These are phyloP conservation scores for Pseudozyma sp. DNA, from an alignment of 1,284 basidiomycete species.

Conservation along the genomic window DNA sequence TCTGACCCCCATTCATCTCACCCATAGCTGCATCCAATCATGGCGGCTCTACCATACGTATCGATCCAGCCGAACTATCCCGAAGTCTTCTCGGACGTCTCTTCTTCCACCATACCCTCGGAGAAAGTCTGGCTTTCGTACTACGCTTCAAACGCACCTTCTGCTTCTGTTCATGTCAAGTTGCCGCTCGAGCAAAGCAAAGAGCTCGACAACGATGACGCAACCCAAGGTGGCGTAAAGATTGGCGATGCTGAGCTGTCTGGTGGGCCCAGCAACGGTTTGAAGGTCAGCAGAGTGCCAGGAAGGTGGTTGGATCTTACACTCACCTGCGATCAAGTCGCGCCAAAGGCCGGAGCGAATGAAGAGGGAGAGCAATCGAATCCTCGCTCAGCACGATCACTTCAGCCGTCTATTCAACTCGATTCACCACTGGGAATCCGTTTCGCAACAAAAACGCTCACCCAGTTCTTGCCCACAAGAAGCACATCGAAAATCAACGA, in stretches of 20 bases:
- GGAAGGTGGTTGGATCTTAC: conserved; percentile 37
- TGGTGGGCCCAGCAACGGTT: conserved; percentile 22
- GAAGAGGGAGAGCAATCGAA: neutral
- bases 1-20: neutral
- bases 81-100: conserved; percentile 75
- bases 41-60: conserved; percentile 67
- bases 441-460: conserved; percentile 21
- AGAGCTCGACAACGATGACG: conserved; percentile 38
- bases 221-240: conserved; percentile 55
- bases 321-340: conserved; percentile 3
- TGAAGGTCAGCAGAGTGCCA: conserved; percentile 26
- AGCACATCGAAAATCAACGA: conserved; percentile 43
- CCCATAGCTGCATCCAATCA: neutral
- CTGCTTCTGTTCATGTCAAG: conserved; percentile 45
- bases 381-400: conserved; percentile 23
- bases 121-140: conserved; percentile 81
- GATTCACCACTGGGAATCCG: conserved; percentile 24
- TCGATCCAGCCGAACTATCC: conserved; percentile 77
- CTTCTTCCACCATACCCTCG: conserved; percentile 72
- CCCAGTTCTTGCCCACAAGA: conserved; percentile 21
- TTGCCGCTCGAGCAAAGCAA: conserved; percentile 46
- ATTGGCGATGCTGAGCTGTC: conserved; percentile 24
- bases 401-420: conserved; percentile 34
- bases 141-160: conserved; percentile 71
- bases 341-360: neutral